Evolutionary conservation across 83 land plant species (phyloP), one percentile per base, ranked within the genome.

Genomic region (Diphasiastrum complanatum): DNA sequence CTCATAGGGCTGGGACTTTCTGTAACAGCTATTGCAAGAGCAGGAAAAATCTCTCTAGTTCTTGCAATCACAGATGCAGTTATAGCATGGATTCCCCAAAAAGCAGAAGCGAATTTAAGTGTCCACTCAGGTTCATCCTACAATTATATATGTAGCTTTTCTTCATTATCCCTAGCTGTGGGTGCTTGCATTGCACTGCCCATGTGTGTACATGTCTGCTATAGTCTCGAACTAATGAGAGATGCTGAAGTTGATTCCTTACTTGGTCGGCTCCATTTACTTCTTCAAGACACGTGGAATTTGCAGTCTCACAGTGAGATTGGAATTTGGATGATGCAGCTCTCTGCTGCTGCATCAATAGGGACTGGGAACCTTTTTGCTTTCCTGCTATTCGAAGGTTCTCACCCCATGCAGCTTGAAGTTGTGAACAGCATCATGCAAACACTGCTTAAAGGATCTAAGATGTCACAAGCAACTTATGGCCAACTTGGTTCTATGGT

Each of bases 311-410:
- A 63, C 16, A 70, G 70, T 19, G 68, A 45, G 18, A 60, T 61
- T 54, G 67, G 70, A 10, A 52, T 32, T 56, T 48, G 65, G 26
- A 63, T 81, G 31, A 74, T 74, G 41, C 76, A 64, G 56, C 59
- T 81, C 48, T 63, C 81, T 63, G 79, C 74, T 74, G 76, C 85
- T 43, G 64, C 80, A 45, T 73, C 80, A 61, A 61, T 65, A 54
- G 89, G 89, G 60, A 75, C 76, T 5, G 85, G 85, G 12, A 68
- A 60, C 38, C 70, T 85, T 25, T 54, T 85, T 55, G 72, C 89
- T 12, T 73, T 64, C 64, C 73, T 76, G 47, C 53, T 79, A 38
- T 52, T 66, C 74, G 83, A 64, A 60, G 77, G 78, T 23, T 59
- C 73, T 45, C 66, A 76, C 54, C 49, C 70, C 28, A 0, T 85